Evolutionary conservation across 306 rosid genomes (phyloP), one percentile per base, ranked within the genome.

Genomic region (Phaseolus lunatus): DNA sequence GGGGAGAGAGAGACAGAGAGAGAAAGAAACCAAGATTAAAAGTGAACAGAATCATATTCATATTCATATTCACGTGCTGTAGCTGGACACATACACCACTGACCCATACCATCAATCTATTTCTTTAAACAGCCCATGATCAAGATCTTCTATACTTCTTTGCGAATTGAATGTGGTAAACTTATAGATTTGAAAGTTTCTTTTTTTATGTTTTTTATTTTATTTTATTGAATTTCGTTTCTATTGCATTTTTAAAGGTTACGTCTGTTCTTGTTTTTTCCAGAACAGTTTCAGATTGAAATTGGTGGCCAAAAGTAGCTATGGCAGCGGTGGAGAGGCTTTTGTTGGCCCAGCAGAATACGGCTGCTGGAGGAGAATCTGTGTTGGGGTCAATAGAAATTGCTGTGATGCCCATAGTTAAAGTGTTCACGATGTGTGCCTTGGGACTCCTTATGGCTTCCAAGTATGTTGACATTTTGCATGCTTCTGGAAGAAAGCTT

Each of bases 391-490:
- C 93, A 0, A 93, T 96, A 72, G 93, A 86, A 80, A 90, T 96
- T 37, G 99, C 99, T 2, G 98, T 96, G 5, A 63, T 93, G 47
- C 98, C 99, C 0, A 93, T 96, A 45, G 94, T 97, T 12, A 96
- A 96, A 84, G 98, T 96, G 8, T 89, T 93, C 83, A 90, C 97
- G 9, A 80, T 92, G 72, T 96, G 99, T 70, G 83, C 86, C 39
- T 83, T 96, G 92, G 99, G 99, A 3, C 88, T 93, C 72, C 92
- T 96, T 3, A 93, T 96, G 99, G 99, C 99, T 77, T 91, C 99
- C 65, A 96, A 91, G 87, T 90, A 83, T 83, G 92, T 93, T 23
- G 86, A 93, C 70, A 88, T 96, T 27, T 84, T 96, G 79, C 93
- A 96, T 9, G 90, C 99, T 64, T 72, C 81, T 47, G 99, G 99